Percentiles rank a stretch among this genome's conserved stretches.
These are phyloP conservation scores for Hypoxylon fragiforme DNA, from an alignment of 495 filamentous ascomycete genomes.

Conservation along the genomic window DNA sequence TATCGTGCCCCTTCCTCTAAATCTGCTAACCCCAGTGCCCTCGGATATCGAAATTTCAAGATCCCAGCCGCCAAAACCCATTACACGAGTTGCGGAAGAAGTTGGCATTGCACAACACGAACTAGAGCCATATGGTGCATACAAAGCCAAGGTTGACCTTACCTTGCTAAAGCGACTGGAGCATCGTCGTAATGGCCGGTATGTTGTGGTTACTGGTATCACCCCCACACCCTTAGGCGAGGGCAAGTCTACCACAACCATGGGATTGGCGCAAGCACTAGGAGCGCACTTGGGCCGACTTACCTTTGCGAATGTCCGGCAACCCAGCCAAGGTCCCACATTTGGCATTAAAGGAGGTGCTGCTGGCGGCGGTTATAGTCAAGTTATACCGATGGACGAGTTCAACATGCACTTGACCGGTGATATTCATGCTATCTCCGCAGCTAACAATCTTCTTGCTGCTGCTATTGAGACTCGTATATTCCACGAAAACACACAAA, in stretches of 20 bases:
- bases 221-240: constrained; percentile 97
- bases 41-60: constrained; percentile 93
- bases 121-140: constrained; percentile 89
- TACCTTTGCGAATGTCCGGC: constrained; percentile 93
- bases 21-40: constrained; percentile 74
- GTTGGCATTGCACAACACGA: constrained; percentile 83
- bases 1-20: constrained; percentile 77
- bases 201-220: constrained; percentile 91
- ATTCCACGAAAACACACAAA: constrained; percentile 95
- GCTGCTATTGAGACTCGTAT: constrained; percentile 97
- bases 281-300: constrained; percentile 85
- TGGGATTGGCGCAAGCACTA: constrained; percentile 93
- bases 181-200: constrained; percentile 85
- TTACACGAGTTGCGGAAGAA: constrained; percentile 81
- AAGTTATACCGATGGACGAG: constrained; percentile 99
- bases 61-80: constrained; percentile 84
- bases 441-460: constrained; percentile 97
- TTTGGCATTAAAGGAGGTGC: constrained; percentile 99
- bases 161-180: constrained; percentile 76
- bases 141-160: constrained; percentile 93
- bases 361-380: constrained; percentile 94
- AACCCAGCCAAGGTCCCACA: constrained; percentile 95
- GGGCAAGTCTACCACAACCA: constrained; percentile 98
- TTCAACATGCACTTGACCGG: constrained; percentile 98
- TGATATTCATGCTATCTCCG: constrained; percentile 96